Evolutionary conservation across 345 rosid species (phyloP).

Genomic region (Pugionium dolabratum): DNA sequence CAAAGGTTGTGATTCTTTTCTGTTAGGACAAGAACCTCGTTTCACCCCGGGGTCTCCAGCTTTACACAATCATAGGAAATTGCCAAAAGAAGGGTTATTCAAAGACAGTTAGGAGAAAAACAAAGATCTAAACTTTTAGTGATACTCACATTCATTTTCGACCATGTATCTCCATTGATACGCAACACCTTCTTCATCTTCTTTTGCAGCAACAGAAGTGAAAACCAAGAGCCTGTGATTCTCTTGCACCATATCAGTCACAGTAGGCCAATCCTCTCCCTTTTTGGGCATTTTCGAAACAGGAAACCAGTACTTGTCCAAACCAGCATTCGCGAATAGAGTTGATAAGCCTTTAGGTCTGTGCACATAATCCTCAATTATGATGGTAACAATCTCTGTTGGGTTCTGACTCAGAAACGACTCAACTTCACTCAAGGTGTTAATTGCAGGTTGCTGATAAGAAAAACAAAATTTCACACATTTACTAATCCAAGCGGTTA

Average conservation of each 20-base stretch:
- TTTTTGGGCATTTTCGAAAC: slow-evolving; percentile 87
- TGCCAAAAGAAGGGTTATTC: slow-evolving; percentile 13
- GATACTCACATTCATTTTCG: slow-evolving; percentile 76
- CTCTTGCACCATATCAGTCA: slow-evolving; percentile 81
- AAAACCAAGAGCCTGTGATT: slow-evolving; percentile 84
- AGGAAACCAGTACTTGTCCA: slow-evolving; percentile 85
- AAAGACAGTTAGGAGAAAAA: background rate
- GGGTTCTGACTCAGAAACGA: slow-evolving; percentile 78
- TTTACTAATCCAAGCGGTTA: background rate
- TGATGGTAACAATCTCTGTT: slow-evolving; percentile 81
- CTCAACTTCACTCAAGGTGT: slow-evolving; percentile 87
- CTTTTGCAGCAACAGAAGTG: slow-evolving; percentile 89
- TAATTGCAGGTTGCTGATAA: slow-evolving; percentile 83
- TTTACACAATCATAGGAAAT: slow-evolving; percentile 42
- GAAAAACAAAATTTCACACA: slow-evolving; percentile 6
- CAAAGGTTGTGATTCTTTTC: slow-evolving; percentile 79
- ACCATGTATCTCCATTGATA: slow-evolving; percentile 93
- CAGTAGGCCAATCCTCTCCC: slow-evolving; percentile 97
- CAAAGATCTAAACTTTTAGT: background rate
- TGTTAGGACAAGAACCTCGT: slow-evolving; percentile 79
- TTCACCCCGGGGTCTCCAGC: slow-evolving; percentile 98
- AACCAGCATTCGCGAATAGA: slow-evolving; percentile 72
- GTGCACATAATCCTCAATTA: slow-evolving; percentile 91
- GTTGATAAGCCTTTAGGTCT: slow-evolving; percentile 78
- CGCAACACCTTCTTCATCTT: slow-evolving; percentile 95